Evolutionary conservation across 345 rosid species (phyloP).

Genomic region (Salix viminalis): DNA sequence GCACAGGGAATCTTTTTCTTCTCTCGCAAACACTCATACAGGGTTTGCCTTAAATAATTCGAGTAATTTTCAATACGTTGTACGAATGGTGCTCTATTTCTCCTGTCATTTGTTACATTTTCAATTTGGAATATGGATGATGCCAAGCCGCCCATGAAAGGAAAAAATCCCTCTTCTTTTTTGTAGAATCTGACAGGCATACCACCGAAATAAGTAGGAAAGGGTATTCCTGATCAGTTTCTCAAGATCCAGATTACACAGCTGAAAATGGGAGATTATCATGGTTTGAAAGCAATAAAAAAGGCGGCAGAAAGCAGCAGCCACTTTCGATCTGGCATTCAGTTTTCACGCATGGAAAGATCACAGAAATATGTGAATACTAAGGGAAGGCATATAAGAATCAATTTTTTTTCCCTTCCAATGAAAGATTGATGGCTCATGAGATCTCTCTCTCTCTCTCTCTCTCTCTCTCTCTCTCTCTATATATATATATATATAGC

Average conservation of each 20-base stretch:
- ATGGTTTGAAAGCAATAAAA: background rate
- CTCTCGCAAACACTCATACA: background rate
- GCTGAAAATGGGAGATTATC: background rate
- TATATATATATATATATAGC: background rate
- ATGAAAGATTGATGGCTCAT: background rate
- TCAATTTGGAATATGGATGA: background rate
- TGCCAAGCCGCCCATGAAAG: background rate
- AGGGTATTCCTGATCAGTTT: background rate
- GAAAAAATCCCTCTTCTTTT: background rate
- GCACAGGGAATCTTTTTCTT: background rate
- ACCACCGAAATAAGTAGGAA: background rate
- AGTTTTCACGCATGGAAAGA: background rate
- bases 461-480: too few relatives aligned
- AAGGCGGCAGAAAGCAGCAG: background rate
- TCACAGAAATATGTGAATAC: background rate
- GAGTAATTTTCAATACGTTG: background rate
- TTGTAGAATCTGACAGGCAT: background rate
- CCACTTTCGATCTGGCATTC: too few relatives aligned
- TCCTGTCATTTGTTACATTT: background rate
- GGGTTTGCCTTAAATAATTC: background rate
- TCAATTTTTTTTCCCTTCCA: background rate
- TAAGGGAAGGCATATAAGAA: background rate
- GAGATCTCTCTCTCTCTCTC: background rate
- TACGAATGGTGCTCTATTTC: background rate
- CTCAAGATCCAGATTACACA: background rate